Evolutionary conservation across 2,329 filamentous ascomycete genomes (phyloP), one percentile per base, ranked within the genome.

Genomic region (Colletotrichum godetiae): DNA sequence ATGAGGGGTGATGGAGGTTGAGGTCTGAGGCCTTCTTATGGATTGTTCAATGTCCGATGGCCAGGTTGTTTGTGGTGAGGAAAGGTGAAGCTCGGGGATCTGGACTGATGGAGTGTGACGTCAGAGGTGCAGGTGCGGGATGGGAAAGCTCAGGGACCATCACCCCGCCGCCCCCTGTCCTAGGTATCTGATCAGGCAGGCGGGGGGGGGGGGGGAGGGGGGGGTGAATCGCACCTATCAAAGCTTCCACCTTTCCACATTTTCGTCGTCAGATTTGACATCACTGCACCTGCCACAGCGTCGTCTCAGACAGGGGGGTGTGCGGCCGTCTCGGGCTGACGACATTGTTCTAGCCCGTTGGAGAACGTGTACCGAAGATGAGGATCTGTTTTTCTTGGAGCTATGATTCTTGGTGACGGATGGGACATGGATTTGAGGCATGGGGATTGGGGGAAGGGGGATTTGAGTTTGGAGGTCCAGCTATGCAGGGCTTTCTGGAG

Each of bases 171-270:
- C 27, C 19, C 66, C 67, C 59, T 65, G 67, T 31, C 59, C 19
- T 5, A 53, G 27, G 35, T 22, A 31, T 71, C 62, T 71, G 68
- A 63, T 63, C 59, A 33, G 37, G 37, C 37, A 42, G 37, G 37
- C 37, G 15, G 37, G 37, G 13, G 37, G 37, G 37, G 37, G 37
- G 15, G 37, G 19, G 37, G 19, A 67, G 13, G 37, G 37, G 37
- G 37, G 37, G 15, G 37, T 42, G 37, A 42, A 67, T 71, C 62
- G 68, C 53, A 67, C 68, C 68, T 67, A 71, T 71, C 68, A 71
- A 22, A 42, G 60, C 58, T 61, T 69, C 67, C 35, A 42, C 33
- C 33, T 24, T 15, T 15, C 24, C 55, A 19, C 52, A 2, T 33
- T 10, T 57, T 22, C 63, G 53, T 52, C 53, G 60, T 13, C 62